Evolutionary conservation across 441 rosid species (phyloP).

Genomic region (Adansonia madagascariensis): DNA sequence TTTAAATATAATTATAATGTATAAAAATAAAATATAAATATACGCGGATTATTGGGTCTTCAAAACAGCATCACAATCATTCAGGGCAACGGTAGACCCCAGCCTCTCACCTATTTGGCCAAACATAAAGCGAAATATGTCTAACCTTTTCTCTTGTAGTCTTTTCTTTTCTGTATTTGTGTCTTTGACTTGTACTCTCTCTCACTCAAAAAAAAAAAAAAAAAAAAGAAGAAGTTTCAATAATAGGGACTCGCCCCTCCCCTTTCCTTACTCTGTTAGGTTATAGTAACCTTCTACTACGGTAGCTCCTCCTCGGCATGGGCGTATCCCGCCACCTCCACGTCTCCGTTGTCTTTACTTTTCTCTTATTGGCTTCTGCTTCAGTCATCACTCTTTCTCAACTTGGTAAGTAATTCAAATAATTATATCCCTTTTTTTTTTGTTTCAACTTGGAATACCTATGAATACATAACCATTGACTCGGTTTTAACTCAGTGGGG

Average conservation of each 20-base stretch:
- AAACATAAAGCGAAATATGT: no score
- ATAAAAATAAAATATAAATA: no score
- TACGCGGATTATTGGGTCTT: no score
- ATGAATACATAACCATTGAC: not conserved
- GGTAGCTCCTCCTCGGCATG: conserved; percentile 45
- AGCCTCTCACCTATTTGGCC: no score
- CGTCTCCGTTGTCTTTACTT: conserved; percentile 45
- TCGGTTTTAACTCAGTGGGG: conserved; percentile 10
- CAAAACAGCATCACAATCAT: no score
- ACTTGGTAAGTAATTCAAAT: conserved; percentile 34
- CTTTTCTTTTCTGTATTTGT: conserved; percentile 16
- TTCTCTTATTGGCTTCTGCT: conserved; percentile 53
- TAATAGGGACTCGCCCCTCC: not conserved
- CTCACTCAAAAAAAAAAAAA: not conserved
- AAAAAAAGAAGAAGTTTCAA: conserved; percentile 15
- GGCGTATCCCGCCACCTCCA: conserved; percentile 39
- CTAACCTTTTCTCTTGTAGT: no score
- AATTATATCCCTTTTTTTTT: not conserved
- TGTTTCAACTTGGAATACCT: not conserved
- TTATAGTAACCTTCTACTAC: not conserved
- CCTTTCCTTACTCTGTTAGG: not conserved
- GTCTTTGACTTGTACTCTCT: conserved; percentile 43
- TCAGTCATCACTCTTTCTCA: conserved; percentile 38
- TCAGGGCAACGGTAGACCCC: no score
- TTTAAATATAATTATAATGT: no score